These are phyloP conservation scores for Penicillium sp. DNA, from an alignment of 2,329 filamentous ascomycete genomes.

Conservation along the genomic window DNA sequence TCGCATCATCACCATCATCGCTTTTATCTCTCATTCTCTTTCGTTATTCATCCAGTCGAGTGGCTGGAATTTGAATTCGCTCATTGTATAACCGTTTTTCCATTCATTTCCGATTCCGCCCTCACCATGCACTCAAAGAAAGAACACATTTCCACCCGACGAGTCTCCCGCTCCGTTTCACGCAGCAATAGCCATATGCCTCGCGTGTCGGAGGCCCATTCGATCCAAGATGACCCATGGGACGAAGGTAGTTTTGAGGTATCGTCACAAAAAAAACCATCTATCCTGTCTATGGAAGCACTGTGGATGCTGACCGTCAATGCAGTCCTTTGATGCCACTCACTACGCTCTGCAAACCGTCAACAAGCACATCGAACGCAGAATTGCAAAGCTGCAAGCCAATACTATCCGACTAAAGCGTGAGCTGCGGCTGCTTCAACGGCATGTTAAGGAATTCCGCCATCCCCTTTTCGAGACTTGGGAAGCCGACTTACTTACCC, in stretches of 20 bases:
- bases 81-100: constrained; percentile 1
- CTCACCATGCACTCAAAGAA: neutral
- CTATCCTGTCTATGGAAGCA: neutral
- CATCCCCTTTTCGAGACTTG: constrained; percentile 33
- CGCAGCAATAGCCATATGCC: neutral
- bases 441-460: constrained; percentile 26
- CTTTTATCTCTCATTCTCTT: neutral
- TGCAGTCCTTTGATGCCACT: constrained; percentile 20
- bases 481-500: constrained; percentile 38
- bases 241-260: constrained; percentile 6
- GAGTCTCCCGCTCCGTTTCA: constrained; percentile 1
- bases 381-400: constrained; percentile 23
- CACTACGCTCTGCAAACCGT: constrained; percentile 24
- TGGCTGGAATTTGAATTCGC: neutral
- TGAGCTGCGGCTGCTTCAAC: constrained; percentile 29
- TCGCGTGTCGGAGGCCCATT: neutral
- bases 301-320: neutral
- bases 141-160: neutral
- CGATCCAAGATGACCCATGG: neutral
- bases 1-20: neutral
- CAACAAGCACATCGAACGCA: constrained; percentile 30
- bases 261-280: neutral
- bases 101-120: neutral
- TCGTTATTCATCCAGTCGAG: neutral
- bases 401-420: constrained; percentile 23